Evolutionary conservation across 2,329 filamentous ascomycete species (phyloP), one percentile per base, ranked within the genome.

Genomic region (Nemania sp.): DNA sequence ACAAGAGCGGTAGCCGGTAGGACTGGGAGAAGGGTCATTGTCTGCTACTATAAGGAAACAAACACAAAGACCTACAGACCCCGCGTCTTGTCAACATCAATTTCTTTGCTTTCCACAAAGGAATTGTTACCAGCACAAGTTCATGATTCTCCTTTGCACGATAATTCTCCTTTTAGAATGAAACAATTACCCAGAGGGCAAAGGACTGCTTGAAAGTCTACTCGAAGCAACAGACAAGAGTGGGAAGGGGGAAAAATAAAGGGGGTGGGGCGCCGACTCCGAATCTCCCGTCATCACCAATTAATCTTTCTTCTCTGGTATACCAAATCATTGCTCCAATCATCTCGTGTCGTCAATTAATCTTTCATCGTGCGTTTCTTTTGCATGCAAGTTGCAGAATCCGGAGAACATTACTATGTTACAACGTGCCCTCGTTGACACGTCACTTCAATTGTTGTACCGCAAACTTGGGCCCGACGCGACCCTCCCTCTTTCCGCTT

Each of bases 281-380:
- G 46, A 59, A 57, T 48, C 37, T 50, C 37, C 37, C 43, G 54
- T 35, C 37, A 46, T 39, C 46, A 51, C 21, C 52, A 52, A 29
- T n/a, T 7, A 29, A 20, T 25, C 18, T 56, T 3, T 32, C 53
- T 51, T 34, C 40, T 59, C 56, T 56, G 50, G 29, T 64, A 58
- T 57, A 50, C 63, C 50, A 60, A 57, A 55, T 51, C 53, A 49
- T 39, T 54, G 59, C 56, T 51, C 54, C 53, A 45, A 51, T 50
- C 57, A 18, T 59, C 46, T 32, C 54, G 25, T 21, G 18, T 54
- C 55, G 45, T 54, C 42, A 46, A 64, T 53, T 29, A 47, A 17
- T 34, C 25, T 21, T 40, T 45, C 25, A 47, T 56, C n/a, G 49
- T 54, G 32, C 15, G 34, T 48, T 37, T n/a, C 39, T 57, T 54